Percentiles rank a stretch among this genome's conserved stretches.
phyloP scores from a whole-genome alignment of 768 basidiomycete genomes.

The Mycena metata region DNA sequence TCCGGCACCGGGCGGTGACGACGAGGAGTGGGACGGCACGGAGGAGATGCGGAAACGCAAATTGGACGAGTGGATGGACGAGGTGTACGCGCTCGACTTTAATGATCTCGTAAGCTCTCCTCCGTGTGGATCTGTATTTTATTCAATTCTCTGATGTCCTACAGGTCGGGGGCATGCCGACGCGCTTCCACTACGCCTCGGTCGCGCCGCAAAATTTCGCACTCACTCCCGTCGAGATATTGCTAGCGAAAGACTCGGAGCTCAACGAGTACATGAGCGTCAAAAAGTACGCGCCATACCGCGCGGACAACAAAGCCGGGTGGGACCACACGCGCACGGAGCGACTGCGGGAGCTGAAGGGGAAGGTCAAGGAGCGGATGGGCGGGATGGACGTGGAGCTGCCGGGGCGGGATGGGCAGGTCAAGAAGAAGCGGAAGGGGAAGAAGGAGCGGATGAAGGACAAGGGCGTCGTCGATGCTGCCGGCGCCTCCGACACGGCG shows the following conservation, averaged over 20 bases:
- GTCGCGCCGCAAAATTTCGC: conserved; percentile 73
- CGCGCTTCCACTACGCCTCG: conserved; percentile 92
- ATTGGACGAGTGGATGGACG: conserved; percentile 91
- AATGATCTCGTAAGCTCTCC: conserved; percentile 85
- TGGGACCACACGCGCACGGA: conserved; percentile 78
- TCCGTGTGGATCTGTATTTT: not conserved
- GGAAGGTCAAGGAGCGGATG: conserved; percentile 64
- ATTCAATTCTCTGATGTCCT: conserved; percentile 21
- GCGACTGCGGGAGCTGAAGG: conserved; percentile 80
- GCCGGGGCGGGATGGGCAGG: conserved; percentile 13
- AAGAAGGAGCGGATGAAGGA: conserved; percentile 34
- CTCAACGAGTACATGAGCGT: conserved; percentile 92
- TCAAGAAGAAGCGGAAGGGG: conserved; percentile 39
- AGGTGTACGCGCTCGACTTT: conserved; percentile 91
- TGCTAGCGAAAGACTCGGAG: conserved; percentile 92
- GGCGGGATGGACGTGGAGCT: conserved; percentile 34
- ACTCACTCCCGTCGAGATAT: conserved; percentile 86
- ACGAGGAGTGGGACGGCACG: conserved; percentile 88
- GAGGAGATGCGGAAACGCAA: conserved; percentile 90
- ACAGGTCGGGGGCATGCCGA: conserved; percentile 90
- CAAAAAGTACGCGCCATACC: conserved; percentile 94
- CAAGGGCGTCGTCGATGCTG: conserved; percentile 13
- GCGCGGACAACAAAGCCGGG: conserved; percentile 63
- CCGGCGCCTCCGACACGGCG: not conserved
- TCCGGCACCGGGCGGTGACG: conserved; percentile 57